These are phyloP conservation scores for Choiromyces venosus DNA, from an alignment of 495 filamentous ascomycete species.

Conservation along the genomic window DNA sequence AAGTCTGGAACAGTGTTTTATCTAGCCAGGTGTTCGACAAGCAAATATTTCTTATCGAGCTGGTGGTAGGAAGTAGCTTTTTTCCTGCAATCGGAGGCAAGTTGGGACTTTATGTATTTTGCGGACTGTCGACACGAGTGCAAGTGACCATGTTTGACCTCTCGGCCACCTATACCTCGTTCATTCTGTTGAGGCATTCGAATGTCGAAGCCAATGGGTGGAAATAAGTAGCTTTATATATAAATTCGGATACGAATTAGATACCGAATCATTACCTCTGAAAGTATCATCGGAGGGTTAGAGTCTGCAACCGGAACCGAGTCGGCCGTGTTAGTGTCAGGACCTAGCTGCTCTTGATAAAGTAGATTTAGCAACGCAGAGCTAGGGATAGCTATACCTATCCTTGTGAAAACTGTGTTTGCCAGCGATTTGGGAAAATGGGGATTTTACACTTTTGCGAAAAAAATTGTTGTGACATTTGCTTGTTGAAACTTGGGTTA, in stretches of 20 bases:
- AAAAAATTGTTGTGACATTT: too few relatives aligned
- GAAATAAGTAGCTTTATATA: neutral
- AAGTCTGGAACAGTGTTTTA: neutral
- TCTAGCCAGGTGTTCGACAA: neutral
- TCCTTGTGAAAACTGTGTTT: too few relatives aligned
- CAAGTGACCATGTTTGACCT: neutral
- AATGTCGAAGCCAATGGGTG: neutral
- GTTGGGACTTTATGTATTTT: neutral
- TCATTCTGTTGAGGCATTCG: neutral
- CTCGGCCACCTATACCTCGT: neutral
- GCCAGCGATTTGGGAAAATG: too few relatives aligned
- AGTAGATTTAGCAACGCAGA: too few relatives aligned
- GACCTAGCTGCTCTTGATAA: neutral
- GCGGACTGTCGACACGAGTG: too few relatives aligned
- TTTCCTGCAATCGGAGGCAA: neutral
- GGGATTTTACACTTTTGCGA: too few relatives aligned
- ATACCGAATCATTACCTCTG: neutral
- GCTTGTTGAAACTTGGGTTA: too few relatives aligned
- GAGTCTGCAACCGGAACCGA: neutral
- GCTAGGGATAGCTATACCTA: too few relatives aligned
- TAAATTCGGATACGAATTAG: too few relatives aligned
- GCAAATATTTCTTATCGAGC: neutral
- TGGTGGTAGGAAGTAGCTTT: neutral
- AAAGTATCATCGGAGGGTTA: neutral
- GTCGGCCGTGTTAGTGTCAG: neutral